Conservation (phyloP, 345 rosid species). For the Camelina neglecta region DNA sequence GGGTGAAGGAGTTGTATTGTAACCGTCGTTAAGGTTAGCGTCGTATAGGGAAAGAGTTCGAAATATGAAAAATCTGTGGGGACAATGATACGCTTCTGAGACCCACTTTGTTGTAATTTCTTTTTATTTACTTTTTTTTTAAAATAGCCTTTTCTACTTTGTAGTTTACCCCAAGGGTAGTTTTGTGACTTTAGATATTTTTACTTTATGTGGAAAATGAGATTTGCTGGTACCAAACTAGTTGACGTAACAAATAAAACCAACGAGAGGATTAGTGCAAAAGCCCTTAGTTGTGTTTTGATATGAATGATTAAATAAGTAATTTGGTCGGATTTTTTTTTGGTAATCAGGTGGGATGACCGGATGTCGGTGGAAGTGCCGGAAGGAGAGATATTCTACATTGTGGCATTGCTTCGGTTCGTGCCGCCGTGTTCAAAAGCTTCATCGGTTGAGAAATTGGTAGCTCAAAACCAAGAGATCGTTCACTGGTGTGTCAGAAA, state of each 20-base stretch:
- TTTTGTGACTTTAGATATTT: constrained; percentile 40
- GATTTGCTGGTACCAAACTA: constrained; percentile 38
- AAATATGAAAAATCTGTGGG: constrained; percentile 30
- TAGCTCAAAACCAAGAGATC: constrained; percentile 69
- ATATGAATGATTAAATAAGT: not conserved
- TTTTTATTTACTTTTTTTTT: not conserved
- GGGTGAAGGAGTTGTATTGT: constrained; percentile 29
- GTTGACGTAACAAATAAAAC: constrained; percentile 33
- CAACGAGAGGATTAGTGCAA: constrained; percentile 19
- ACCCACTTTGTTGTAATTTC: constrained; percentile 27
- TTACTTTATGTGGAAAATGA: constrained; percentile 52
- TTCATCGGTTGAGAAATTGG: constrained; percentile 55
- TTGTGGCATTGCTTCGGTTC: constrained; percentile 84
- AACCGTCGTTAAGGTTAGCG: constrained; percentile 38
- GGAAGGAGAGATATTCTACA: constrained; percentile 80
- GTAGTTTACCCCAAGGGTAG: constrained; percentile 37
- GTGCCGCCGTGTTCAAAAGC: constrained; percentile 47
- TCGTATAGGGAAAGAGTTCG: constrained; percentile 33
- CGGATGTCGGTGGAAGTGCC: constrained; percentile 73
- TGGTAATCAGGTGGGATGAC: constrained; percentile 66
- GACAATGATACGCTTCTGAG: constrained; percentile 56
- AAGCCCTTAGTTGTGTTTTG: constrained; percentile 2
- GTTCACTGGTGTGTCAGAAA: constrained; percentile 54
- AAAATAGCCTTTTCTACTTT: constrained; percentile 22
- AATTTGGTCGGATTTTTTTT: not conserved